A percentile compares a stretch with the other conserved stretches of the same genome.
Evolutionary conservation across 495 filamentous ascomycete genomes (phyloP).

Genomic region (Penicillium angulare): DNA sequence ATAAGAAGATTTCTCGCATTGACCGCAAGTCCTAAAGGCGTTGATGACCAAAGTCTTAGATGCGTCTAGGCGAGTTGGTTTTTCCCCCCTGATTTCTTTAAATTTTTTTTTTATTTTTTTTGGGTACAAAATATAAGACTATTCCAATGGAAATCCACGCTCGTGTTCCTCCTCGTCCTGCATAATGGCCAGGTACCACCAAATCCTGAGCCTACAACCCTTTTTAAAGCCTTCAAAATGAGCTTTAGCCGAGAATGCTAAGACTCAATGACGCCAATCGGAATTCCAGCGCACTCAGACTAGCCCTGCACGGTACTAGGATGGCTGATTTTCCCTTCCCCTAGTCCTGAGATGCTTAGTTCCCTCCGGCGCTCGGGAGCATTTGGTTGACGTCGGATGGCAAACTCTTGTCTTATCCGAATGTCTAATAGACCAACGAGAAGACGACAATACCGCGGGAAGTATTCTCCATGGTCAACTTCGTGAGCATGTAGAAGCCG

Average conservation of each 20-base stretch:
- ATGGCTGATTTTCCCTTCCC: neutral
- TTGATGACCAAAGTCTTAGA: too few species aligned
- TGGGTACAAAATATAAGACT: too few species aligned
- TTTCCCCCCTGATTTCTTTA: too few species aligned
- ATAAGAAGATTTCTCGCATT: neutral
- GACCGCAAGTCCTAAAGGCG: too few species aligned
- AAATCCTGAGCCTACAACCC: neutral
- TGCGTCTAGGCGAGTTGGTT: too few species aligned
- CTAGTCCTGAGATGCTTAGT: neutral
- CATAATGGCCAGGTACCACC: neutral
- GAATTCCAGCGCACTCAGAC: neutral
- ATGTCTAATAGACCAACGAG: neutral
- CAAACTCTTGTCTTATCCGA: neutral
- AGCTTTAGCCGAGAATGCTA: neutral
- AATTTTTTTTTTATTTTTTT: too few species aligned
- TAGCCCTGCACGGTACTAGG: neutral
- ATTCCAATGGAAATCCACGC: neutral
- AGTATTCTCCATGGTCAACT: too few species aligned
- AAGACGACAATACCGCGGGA: neutral
- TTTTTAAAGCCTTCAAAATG: neutral
- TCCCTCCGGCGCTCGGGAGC: too few species aligned
- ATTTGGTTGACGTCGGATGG: neutral
- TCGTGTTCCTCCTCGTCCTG: neutral
- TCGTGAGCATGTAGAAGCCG: neutral
- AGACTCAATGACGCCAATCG: slow-evolving; percentile 3